Evolutionary conservation across 129 eudicot genomes (phyloP), one percentile per base, ranked within the genome.

Genomic region (Kitagawia praeruptora): DNA sequence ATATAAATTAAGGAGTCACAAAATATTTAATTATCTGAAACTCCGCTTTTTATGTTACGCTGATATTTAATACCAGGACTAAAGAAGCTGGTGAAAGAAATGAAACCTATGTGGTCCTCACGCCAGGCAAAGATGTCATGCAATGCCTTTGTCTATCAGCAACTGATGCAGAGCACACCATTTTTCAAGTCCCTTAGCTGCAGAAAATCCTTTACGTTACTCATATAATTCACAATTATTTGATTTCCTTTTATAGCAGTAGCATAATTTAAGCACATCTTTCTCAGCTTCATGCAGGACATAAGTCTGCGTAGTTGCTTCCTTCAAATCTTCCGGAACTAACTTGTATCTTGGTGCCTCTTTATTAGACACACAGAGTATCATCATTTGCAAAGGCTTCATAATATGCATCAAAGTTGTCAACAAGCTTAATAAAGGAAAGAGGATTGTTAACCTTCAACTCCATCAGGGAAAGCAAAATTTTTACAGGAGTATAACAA

Each of bases 261-360:
- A 74, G 87, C 97, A n/a, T 3, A 92, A 86, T 51, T 90, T 92
- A 69, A 94, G 86, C 77, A 94, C 98, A 77, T 94, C 93, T 23
- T 83, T 85, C 41, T 88, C 81, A n/a, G 89, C 82, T 86, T 94
- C 92, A 74, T 51, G 78, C 27, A 94, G 69, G 70, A 94, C 85
- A 40, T 91, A 94, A 70, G 70, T 84, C 98, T 97, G 92, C 19
- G 53, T 49, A 71, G 77, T 76, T 25, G 93, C 97, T 71, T 87
- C 85, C 75, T 87, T 90, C 16, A 94, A 86, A 78, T 94, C 92
- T 48, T 92, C 92, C 19, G 91, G 84, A 73, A 87, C 90, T 75
- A 92, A 54, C 82, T 91, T 94, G 86, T 89, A 79, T 78, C 84
- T 90, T 42, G 97, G 97, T 75, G 98, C 98, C 79, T 90, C 77